A percentile compares a stretch with the other conserved stretches of the same genome.
These are phyloP conservation scores for Gaeumannomyces sp. DNA, from an alignment of 2,329 filamentous ascomycete species.

Conservation along the genomic window DNA sequence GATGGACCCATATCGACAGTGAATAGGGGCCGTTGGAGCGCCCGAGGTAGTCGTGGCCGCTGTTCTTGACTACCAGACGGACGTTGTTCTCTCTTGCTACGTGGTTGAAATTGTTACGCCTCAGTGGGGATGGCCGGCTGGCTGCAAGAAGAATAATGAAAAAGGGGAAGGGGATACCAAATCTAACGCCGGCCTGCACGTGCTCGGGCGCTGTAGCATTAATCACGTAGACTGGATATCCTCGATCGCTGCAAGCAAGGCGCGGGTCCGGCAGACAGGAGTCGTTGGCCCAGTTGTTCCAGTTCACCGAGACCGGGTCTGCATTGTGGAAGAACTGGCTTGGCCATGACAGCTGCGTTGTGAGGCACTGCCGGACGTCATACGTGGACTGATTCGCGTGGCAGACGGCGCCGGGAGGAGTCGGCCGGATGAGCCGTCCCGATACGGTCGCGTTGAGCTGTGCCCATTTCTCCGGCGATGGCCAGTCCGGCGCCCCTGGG, in stretches of 20 bases:
- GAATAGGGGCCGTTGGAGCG: constrained; percentile 42
- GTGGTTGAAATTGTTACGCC: neutral
- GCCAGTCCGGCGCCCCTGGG: neutral
- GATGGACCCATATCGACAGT: constrained; percentile 29
- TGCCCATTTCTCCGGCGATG: neutral
- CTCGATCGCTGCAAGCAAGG: constrained; percentile 30
- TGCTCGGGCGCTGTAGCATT: constrained; percentile 31
- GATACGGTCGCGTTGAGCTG: constrained; percentile 2
- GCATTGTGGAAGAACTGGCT: constrained; percentile 27
- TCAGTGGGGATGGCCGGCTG: neutral
- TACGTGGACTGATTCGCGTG: constrained; percentile 6
- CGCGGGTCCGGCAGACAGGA: constrained; percentile 39
- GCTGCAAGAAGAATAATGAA: neutral
- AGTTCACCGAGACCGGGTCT: constrained; percentile 30
- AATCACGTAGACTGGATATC: constrained; percentile 35
- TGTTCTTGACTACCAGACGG: constrained; percentile 34
- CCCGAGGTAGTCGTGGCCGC: constrained; percentile 36
- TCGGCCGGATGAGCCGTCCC: constrained; percentile 1
- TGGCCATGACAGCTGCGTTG: constrained; percentile 18
- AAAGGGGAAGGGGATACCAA: constrained; percentile 26
- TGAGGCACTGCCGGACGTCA: neutral
- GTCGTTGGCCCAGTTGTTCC: constrained; percentile 42
- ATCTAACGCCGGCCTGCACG: constrained; percentile 32
- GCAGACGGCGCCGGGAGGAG: constrained; percentile 6
- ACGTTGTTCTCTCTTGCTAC: constrained; percentile 24